A percentile compares a stretch with the other conserved stretches of the same genome.
These are phyloP conservation scores for Chaetothyriales sp. DNA, from an alignment of 2,329 filamentous ascomycete species.

Conservation along the genomic window DNA sequence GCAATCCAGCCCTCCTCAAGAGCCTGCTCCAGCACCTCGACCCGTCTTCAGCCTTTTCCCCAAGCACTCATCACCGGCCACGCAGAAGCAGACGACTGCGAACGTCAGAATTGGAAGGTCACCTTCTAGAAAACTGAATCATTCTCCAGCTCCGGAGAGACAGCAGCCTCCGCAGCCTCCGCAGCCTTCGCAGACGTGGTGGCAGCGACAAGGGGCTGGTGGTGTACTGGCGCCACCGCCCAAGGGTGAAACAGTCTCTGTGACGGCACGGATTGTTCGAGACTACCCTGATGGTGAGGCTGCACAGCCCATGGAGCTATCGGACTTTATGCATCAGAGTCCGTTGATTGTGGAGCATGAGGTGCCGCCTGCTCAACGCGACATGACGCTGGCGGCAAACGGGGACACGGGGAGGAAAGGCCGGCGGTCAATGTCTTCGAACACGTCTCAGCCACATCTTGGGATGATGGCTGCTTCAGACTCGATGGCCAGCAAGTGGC, in stretches of 20 bases:
- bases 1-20: slow-evolving; percentile 19
- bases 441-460: slow-evolving; percentile 19
- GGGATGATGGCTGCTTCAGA: slow-evolving; percentile 11
- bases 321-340: slow-evolving; percentile 34
- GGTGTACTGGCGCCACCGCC: slow-evolving; percentile 4
- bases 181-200: not conserved
- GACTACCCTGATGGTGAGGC: slow-evolving; percentile 28
- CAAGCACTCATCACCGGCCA: slow-evolving; percentile 18
- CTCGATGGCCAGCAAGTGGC: slow-evolving; percentile 26
- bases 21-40: slow-evolving; percentile 7
- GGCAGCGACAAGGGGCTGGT: not conserved
- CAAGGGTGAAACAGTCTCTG: slow-evolving; percentile 62
- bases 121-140: slow-evolving; percentile 6
- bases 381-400: slow-evolving; percentile 11
- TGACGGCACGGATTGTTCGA: slow-evolving; percentile 70
- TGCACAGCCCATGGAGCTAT: slow-evolving; percentile 13
- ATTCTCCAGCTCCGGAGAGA: not conserved
- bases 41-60: slow-evolving; percentile 20
- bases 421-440: slow-evolving; percentile 29
- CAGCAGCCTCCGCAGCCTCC: not conserved
- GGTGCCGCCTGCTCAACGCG: slow-evolving; percentile 26
- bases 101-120: slow-evolving; percentile 20
- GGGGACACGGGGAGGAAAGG: slow-evolving; percentile 13
- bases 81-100: slow-evolving; percentile 13
- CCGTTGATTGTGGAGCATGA: slow-evolving; percentile 54